Conservation (phyloP, 345 rosid genomes). For the Eucalyptus coolabah region DNA sequence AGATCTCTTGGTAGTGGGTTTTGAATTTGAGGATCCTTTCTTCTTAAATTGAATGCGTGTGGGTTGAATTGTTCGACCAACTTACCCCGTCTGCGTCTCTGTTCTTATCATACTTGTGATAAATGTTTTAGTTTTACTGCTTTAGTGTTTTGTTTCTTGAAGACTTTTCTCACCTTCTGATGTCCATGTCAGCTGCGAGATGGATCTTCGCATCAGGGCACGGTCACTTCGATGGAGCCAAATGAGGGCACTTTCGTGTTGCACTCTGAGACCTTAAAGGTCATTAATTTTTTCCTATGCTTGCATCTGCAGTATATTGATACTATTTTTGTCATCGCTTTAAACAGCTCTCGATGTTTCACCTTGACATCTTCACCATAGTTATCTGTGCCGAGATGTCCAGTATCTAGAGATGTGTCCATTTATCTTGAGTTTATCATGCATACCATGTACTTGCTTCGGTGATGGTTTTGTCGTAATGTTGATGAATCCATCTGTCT, state of each 20-base stretch:
- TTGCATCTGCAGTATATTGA: neutral
- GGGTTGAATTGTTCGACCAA: neutral
- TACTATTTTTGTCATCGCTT: neutral
- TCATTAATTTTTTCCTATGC: neutral
- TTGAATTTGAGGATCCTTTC: neutral
- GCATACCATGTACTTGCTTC: neutral
- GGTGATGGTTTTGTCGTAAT: neutral
- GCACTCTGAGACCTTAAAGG: slow-evolving; percentile 65
- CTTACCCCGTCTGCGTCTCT: neutral
- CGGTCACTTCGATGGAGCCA: slow-evolving; percentile 95
- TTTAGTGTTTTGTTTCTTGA: neutral
- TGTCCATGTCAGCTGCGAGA: slow-evolving; percentile 67
- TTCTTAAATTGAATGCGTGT: neutral
- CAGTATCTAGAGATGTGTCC: neutral
- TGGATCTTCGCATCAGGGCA: slow-evolving; percentile 77
- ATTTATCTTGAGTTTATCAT: neutral
- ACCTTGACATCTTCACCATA: neutral
- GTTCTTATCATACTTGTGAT: neutral
- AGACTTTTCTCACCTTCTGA: neutral
- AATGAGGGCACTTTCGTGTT: slow-evolving; percentile 74
- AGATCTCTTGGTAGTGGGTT: neutral
- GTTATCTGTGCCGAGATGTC: neutral
- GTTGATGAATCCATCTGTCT: neutral
- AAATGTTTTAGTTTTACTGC: neutral
- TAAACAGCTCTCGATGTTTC: neutral